Base-by-base conservation (phyloP, 768 basidiomycete genomes). In the Amanita phalloides region DNA sequence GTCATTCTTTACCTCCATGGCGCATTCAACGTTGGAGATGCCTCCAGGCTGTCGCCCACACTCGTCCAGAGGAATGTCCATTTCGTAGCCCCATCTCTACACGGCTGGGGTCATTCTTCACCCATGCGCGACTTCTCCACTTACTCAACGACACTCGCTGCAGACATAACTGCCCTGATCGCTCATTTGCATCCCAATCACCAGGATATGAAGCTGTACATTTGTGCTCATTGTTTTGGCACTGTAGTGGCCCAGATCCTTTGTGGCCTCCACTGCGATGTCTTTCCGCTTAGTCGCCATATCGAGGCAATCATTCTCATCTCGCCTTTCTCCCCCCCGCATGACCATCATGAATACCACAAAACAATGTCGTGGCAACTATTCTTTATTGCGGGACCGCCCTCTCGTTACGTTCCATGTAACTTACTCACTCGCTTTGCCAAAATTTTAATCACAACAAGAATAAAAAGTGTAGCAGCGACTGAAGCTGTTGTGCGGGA, bases 91-190 rank as follows among this genome's bases (percentile, higher is more conserved):
- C 78, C 78, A 3, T 76, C 79, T 8, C 72, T 82, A 30, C 74
- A 77, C 20, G 80, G 78, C 1, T 81, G 80, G 79, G 79, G 79
- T 3, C 68, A 68, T 42, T 74, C 79, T 4, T 76, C 77, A 0
- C 70, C 75, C 1, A 60, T 70, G 4, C 60, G 59, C 3, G 54
- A 64, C 6, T 53, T 61, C 6, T 52, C 61, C 0, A 57, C 70
- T 1, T 81, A 74, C 57, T 60, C 71, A 45, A 62, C 68, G 21
- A 66, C 68, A 10, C 62, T 81, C 50, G 66, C 67, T 30, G 54
- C 63, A 45, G 77, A 78, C 57, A 69, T 75, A 54, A 68, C 71
- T 0, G 62, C 68, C 10, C 64, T 82, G 39, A 66, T 82, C 37
- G 61, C 68, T 17, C 75, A 78, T 59, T 68, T 79, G 28, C 76